Conservation (phyloP, 179 eudicot genomes). For the Patellifolia procumbens region DNA sequence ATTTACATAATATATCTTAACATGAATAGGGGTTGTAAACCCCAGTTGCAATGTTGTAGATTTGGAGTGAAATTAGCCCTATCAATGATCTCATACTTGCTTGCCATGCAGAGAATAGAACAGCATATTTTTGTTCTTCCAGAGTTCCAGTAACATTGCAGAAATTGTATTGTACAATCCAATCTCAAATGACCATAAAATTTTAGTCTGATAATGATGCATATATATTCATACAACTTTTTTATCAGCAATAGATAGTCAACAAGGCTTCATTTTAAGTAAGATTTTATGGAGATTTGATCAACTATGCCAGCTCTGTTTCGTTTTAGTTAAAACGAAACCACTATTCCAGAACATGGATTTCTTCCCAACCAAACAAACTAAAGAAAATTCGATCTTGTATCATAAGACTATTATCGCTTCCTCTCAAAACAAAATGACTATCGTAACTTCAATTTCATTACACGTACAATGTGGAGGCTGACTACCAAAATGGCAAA, state of each 20-base stretch:
- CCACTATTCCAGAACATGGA: too few relatives aligned
- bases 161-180: neutral
- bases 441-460: neutral
- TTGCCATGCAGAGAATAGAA: neutral
- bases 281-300: neutral
- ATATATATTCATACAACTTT: neutral
- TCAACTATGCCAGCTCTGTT: neutral
- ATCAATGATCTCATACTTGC: neutral
- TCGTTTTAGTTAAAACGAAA: too few relatives aligned
- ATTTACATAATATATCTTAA: neutral
- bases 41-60: neutral
- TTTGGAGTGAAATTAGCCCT: conserved; percentile 3
- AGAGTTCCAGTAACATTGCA: neutral
- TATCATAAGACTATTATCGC: neutral
- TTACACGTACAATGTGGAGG: neutral
- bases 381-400: neutral
- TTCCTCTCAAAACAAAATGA: too few relatives aligned
- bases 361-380: too few relatives aligned
- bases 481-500: too few relatives aligned
- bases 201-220: too few relatives aligned
- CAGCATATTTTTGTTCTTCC: neutral
- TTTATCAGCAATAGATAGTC: neutral
- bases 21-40: neutral
- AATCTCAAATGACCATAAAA: neutral
- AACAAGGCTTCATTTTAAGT: too few relatives aligned